Evolutionary conservation across 768 basidiomycete species (phyloP).

Genomic region (Kwoniella sp.): DNA sequence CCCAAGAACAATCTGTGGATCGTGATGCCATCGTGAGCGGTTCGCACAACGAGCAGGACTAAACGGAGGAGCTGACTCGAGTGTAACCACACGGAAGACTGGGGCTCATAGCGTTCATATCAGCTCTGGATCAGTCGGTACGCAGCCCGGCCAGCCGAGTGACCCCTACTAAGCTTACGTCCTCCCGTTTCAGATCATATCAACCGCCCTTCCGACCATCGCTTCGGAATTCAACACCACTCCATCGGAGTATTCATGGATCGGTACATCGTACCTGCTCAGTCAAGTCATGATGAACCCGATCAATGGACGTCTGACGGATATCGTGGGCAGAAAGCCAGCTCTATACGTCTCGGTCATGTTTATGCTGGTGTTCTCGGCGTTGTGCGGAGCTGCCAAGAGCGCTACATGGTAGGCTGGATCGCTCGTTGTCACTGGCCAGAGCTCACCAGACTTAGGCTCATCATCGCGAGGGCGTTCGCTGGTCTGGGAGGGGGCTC

Average conservation of each 20-base stretch:
- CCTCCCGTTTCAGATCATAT: conserved; percentile 19
- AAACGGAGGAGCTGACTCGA: background rate
- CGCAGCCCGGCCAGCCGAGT: background rate
- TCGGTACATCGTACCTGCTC: conserved; percentile 44
- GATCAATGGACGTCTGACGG: conserved; percentile 42
- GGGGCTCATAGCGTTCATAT: conserved; percentile 33
- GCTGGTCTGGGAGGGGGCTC: conserved; percentile 45
- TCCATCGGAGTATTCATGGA: conserved; percentile 43
- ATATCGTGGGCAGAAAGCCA: conserved; percentile 46
- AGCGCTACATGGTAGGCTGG: conserved; percentile 28
- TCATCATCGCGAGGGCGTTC: conserved; percentile 34
- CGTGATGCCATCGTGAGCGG: conserved; percentile 28
- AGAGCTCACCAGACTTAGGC: conserved; percentile 8
- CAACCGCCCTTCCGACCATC: conserved; percentile 43
- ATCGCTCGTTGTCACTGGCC: background rate
- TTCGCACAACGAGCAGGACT: background rate
- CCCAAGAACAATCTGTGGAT: conserved; percentile 32
- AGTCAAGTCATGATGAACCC: conserved; percentile 41
- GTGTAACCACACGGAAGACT: conserved; percentile 12
- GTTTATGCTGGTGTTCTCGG: conserved; percentile 36
- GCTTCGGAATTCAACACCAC: conserved; percentile 40
- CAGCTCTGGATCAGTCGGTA: conserved; percentile 43
- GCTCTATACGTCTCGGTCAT: conserved; percentile 32
- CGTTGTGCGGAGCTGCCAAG: conserved; percentile 37
- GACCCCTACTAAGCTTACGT: background rate